phyloP scores from a whole-genome alignment of 2,329 filamentous ascomycete species.

The Arthrobotrys entomopaga region DNA sequence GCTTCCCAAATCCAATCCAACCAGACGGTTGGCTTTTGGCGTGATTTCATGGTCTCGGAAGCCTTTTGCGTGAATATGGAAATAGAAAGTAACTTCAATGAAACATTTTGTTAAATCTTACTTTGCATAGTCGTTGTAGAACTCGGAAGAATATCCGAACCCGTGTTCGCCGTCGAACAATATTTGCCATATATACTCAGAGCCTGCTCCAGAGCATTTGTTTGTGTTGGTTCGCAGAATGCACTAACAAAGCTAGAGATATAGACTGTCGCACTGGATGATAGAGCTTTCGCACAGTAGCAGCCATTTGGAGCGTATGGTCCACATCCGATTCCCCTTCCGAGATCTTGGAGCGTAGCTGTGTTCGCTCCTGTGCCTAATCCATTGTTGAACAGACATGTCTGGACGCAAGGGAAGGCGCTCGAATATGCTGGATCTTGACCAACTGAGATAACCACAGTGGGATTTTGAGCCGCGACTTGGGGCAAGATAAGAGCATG shows the following conservation, averaged over 20 bases:
- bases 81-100: background rate
- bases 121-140: background rate
- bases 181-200: constrained; percentile 42
- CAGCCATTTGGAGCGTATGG: constrained; percentile 58
- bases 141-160: background rate
- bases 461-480: constrained; percentile 31
- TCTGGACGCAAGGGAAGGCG: constrained; percentile 56
- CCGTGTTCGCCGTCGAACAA: constrained; percentile 20
- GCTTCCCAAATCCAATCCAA: background rate
- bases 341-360: constrained; percentile 28
- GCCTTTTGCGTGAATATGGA: no score
- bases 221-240: constrained; percentile 56
- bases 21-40: background rate
- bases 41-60: no score
- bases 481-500: constrained; percentile 16
- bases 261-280: constrained; percentile 58
- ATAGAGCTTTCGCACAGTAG: constrained; percentile 57
- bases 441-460: constrained; percentile 36
- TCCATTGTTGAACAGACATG: constrained; percentile 58
- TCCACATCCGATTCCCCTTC: constrained; percentile 56
- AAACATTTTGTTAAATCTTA: background rate
- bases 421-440: constrained; percentile 19
- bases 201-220: constrained; percentile 56
- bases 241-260: constrained; percentile 57
- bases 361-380: constrained; percentile 55